Base-by-base conservation (phyloP, 108 stramenopile species). In the Cyclostephanos tholiformis region DNA sequence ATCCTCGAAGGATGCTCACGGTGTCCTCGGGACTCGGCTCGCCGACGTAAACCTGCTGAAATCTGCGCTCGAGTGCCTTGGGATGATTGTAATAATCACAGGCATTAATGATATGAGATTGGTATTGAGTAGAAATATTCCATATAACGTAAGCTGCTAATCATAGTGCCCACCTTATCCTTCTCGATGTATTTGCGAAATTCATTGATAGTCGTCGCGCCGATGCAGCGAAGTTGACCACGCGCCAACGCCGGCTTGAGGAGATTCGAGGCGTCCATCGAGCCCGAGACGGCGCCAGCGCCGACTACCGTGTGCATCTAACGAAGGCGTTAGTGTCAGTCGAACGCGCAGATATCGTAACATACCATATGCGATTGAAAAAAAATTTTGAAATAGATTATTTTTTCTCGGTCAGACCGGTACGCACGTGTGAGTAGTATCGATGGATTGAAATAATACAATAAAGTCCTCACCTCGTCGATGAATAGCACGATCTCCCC, bases 241-340 rank as follows among this genome's bases (percentile, higher is more conserved):
- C 99, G 90, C 10, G 99, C 98, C 41, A 99, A 80, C 11, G 97
- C 95, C 0, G 99, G 99, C 80, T 99, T 99, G 20, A 99, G 83
- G 49, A 99, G 83, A 83, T 99, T 99, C 43, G 91, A 89, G 4
- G 99, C 99, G 83, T 99, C 99, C 98, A 98, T 98, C 14, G 96
- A 89, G 39, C 94, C 94, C 67, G 86, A 84, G 8, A 89, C 90
- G 7, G 89, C 79, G 3, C 99, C 99, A 46, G 98, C 98, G 14
- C 99, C 99, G 25, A 99, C 96, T 3, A 99, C 95, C 11, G 97
- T 96, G 84, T 99, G 99, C 82, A 98, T 94, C 49, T 51, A 49
- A 23, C 1, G 20, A 41, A 44, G 3, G 12, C 41, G 9, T 1
- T 12, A 7, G 41, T 41, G 41, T 41, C 8, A 10, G 12, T 12